Evolutionary conservation across 129 eudicot genomes (phyloP).

Genomic region (Centella asiatica): DNA sequence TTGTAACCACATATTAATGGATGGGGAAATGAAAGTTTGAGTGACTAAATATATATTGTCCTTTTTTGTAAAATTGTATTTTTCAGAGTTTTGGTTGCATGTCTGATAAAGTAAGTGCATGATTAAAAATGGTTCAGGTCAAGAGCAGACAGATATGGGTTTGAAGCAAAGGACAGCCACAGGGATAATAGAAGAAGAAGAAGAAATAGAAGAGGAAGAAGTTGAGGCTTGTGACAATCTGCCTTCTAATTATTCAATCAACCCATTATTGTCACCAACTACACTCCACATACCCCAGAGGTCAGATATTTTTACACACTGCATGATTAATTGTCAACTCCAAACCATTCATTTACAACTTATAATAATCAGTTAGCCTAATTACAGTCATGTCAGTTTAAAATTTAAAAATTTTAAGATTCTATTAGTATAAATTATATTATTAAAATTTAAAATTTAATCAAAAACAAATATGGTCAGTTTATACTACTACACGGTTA

Average conservation of each 20-base stretch:
- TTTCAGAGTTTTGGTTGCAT: not conserved
- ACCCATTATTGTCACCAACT: slow-evolving; percentile 26
- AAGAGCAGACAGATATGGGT: slow-evolving; percentile 31
- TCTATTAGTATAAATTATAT: too few relatives aligned
- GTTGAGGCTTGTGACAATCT: slow-evolving; percentile 32
- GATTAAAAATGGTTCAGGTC: slow-evolving; percentile 29
- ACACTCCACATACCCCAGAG: slow-evolving; percentile 41
- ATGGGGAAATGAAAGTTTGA: not conserved
- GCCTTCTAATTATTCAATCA: slow-evolving; percentile 28
- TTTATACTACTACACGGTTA: too few relatives aligned
- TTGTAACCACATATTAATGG: not conserved
- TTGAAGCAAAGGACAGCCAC: slow-evolving; percentile 31
- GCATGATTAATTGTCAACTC: too few relatives aligned
- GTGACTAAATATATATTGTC: slow-evolving; percentile 1
- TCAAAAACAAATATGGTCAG: too few relatives aligned
- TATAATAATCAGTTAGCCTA: too few relatives aligned
- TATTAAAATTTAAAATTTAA: too few relatives aligned
- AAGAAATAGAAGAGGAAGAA: slow-evolving; percentile 21
- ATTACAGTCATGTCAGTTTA: too few relatives aligned
- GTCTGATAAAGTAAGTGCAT: slow-evolving; percentile 16
- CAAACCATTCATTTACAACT: too few relatives aligned
- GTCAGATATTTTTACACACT: slow-evolving; percentile 41
- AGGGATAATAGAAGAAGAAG: slow-evolving; percentile 21
- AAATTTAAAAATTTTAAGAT: too few relatives aligned
- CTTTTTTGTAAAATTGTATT: not conserved